Evolutionary conservation across 768 basidiomycete species (phyloP), one percentile per base, ranked within the genome.

Genomic region (Pseudohyphozyma bogoriensis): DNA sequence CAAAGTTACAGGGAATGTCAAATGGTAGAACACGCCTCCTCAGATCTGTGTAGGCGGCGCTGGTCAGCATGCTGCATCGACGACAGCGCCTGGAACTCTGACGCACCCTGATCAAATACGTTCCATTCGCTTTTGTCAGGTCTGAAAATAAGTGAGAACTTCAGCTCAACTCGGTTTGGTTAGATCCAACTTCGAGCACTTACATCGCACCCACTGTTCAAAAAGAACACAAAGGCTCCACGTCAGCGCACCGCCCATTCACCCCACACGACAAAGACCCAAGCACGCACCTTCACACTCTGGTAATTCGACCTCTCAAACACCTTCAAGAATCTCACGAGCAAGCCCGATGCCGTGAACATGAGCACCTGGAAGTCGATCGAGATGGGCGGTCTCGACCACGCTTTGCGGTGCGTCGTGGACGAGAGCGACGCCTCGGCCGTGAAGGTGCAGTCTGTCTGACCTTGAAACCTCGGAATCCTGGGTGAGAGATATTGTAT

Each of bases 361-460:
- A 99, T 99, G 68, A 99, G 79, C 59, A 99, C 95, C 76, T 92
- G 90, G 76, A 99, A 99, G 74, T 99, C 95, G 64, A 97, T 85
- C 67, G 93, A 89, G 70, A 99, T 97, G 10, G 95, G 95, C 22
- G 95, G 95, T 56, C 95, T 79, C 4, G 92, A 91, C 95, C 95
- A 99, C 6, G 93, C 85, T 79, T 96, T 91, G 36, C 90, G 84
- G 60, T 83, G 81, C 0, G 95, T 99, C 35, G 90, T 93, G 61
- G 83, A 82, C 2, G 92, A 89, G 63, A 97, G 77, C 36, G 81
- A 80, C 9, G 90, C 93, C 12, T 84, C 82, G 1, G 83, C 95
- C 3, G 82, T 81, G 58, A 97, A 81, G 0, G 89, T 89, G 65
- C 83, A 81, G 74, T 99, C 95, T 66, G 89, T 84, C 7, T 87